Conservation (phyloP, 176 grass and related monocot species). For the Pharus latifolius region DNA sequence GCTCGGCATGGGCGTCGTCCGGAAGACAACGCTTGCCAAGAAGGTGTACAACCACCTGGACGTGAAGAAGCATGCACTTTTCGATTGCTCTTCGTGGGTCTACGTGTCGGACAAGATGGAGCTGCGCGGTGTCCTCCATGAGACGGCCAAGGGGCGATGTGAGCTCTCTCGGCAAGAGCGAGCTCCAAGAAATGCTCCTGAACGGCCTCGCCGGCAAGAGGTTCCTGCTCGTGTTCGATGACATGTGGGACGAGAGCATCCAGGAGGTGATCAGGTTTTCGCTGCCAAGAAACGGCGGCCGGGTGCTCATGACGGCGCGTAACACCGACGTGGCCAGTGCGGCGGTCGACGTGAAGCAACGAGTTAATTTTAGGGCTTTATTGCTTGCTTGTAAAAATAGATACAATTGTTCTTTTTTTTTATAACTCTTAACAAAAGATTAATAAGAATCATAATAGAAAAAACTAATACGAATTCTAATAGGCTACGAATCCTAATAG, state of each 20-base stretch:
- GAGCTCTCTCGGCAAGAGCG: not conserved
- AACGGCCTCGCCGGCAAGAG: not conserved
- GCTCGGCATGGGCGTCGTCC: constrained; percentile 35
- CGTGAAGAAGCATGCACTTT: constrained; percentile 30
- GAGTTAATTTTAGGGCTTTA: too few relatives aligned
- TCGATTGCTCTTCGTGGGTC: constrained; percentile 17
- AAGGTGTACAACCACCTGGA: constrained; percentile 22
- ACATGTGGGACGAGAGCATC: constrained; percentile 23
- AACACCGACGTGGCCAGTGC: not conserved
- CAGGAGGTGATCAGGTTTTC: constrained; percentile 26
- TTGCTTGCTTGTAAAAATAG: too few relatives aligned
- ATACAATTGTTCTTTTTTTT: too few relatives aligned
- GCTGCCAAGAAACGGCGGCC: not conserved
- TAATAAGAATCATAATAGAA: too few relatives aligned
- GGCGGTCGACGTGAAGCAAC: not conserved
- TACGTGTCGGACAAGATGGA: constrained; percentile 13
- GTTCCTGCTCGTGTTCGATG: constrained; percentile 37
- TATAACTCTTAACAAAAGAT: too few relatives aligned
- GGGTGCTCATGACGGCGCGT: constrained; percentile 28
- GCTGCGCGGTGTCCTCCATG: not conserved
- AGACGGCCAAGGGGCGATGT: constrained; percentile 16
- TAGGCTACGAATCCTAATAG: too few relatives aligned
- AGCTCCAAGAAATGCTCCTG: constrained; percentile 28
- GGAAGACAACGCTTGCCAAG: constrained; percentile 41
- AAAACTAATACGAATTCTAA: too few relatives aligned